Evolutionary conservation across 768 basidiomycete species (phyloP), one percentile per base, ranked within the genome.

Genomic region (Rhizopogon vulgaris): DNA sequence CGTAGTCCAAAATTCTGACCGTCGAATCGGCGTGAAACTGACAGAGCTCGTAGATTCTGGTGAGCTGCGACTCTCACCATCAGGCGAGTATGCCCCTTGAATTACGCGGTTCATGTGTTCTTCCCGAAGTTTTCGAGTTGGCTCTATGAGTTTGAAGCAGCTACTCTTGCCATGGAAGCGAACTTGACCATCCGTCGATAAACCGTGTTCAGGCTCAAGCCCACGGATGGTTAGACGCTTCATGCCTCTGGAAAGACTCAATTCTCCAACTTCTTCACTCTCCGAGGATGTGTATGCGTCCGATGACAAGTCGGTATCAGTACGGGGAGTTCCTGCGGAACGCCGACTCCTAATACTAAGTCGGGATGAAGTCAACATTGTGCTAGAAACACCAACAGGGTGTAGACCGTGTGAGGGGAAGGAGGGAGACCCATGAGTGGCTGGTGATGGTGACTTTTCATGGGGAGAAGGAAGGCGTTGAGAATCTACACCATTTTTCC

Each of bases 131-230:
- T 75, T 76, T 36, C 79, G 68, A 0, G 80, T 77, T 0, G 74
- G 69, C 41, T 77, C 78, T 18, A 85, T 75, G 11, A 85, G 74
- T 27, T 76, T 73, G 34, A 78, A 73, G 12, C 72, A 71, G 57
- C 80, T 83, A 60, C 80, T 84, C 57, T 80, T 77, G 14, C 83
- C 84, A 59, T 84, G 82, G 58, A 82, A 86, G 25, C 83, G 63
- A 46, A 75, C 71, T 52, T 73, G 68, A 52, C 73, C 74, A 52
- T 75, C 71, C 11, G 64, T 60, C 6, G 64, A 54, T n/a, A 57
- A 50, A 24, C 57, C 56, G 28, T 56, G 54, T 49, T 71, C 69
- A 52, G 70, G 53, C 67, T 69, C 59, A 56, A 73, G 46, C 59
- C 70, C 65, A 52, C 76, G 59, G 48, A 73, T 49, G 45, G 70